Evolutionary conservation across 768 basidiomycete genomes (phyloP).

Genomic region (Infundibulicybe gibba): DNA sequence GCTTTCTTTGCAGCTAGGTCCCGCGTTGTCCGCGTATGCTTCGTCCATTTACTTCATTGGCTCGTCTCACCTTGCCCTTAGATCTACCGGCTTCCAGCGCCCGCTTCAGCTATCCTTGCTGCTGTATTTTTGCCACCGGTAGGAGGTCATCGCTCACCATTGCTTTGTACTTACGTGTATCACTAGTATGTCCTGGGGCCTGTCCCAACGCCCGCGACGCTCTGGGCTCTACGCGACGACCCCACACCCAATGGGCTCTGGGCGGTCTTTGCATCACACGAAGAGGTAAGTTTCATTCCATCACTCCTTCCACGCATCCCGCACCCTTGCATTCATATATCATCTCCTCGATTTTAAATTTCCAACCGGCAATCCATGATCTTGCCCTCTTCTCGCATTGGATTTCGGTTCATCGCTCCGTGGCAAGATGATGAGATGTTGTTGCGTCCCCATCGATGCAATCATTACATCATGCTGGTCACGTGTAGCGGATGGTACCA

Average conservation of each 20-base stretch:
- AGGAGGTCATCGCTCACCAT: constrained; percentile 17
- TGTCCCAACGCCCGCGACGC: constrained; percentile 33
- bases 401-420: not conserved
- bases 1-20: constrained; percentile 49
- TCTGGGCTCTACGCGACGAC: constrained; percentile 46
- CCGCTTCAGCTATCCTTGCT: constrained; percentile 31
- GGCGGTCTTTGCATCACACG: constrained; percentile 57
- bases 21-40: constrained; percentile 50
- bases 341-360: not conserved
- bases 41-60: constrained; percentile 6
- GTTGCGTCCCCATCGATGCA: not conserved
- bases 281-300: constrained; percentile 44
- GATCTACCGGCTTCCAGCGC: constrained; percentile 36
- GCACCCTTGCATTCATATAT: not conserved
- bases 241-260: constrained; percentile 36
- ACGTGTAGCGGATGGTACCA: too few relatives aligned
- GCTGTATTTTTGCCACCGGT: constrained; percentile 35
- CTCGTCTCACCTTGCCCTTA: constrained; percentile 12
- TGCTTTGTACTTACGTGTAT: constrained; percentile 15
- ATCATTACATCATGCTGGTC: too few relatives aligned
- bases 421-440: too few relatives aligned
- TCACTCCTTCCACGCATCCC: not conserved
- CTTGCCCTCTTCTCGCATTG: not conserved
- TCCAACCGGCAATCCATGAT: not conserved
- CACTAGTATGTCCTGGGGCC: constrained; percentile 13